Conservation (phyloP, 73 alveolate genomes). For the Durusdinium trenchii region DNA sequence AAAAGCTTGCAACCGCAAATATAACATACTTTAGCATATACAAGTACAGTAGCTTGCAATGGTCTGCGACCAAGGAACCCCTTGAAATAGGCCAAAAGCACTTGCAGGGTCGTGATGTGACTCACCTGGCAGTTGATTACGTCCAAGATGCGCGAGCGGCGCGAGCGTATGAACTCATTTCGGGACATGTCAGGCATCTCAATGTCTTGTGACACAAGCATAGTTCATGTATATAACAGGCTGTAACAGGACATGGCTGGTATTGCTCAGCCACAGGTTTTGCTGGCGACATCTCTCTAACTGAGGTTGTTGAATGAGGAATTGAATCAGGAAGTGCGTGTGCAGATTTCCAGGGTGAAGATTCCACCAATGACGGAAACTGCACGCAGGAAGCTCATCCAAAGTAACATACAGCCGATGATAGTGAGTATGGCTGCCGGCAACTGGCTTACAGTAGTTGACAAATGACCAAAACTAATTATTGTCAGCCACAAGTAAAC, state of each 20-base stretch:
- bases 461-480: too few species aligned
- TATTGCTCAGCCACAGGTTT: not conserved
- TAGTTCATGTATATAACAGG: not conserved
- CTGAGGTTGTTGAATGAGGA: too few species aligned
- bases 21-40: too few species aligned
- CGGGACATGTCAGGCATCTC: not conserved
- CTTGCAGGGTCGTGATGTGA: constrained; percentile 80
- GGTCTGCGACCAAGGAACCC: constrained; percentile 33
- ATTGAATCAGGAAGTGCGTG: too few species aligned
- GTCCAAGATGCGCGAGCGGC: not conserved
- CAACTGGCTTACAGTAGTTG: too few species aligned
- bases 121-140: constrained; percentile 11
- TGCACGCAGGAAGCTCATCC: too few species aligned
- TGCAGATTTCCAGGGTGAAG: too few species aligned
- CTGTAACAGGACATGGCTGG: not conserved
- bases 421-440: too few species aligned
- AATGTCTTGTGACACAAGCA: not conserved
- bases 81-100: constrained; percentile 67
- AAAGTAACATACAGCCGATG: too few species aligned
- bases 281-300: too few species aligned
- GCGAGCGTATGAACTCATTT: not conserved
- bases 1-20: not conserved
- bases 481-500: too few species aligned
- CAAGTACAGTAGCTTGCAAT: not conserved
- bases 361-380: too few species aligned